phyloP scores from a whole-genome alignment of 2,329 filamentous ascomycete genomes.

The Penicillium sp. region DNA sequence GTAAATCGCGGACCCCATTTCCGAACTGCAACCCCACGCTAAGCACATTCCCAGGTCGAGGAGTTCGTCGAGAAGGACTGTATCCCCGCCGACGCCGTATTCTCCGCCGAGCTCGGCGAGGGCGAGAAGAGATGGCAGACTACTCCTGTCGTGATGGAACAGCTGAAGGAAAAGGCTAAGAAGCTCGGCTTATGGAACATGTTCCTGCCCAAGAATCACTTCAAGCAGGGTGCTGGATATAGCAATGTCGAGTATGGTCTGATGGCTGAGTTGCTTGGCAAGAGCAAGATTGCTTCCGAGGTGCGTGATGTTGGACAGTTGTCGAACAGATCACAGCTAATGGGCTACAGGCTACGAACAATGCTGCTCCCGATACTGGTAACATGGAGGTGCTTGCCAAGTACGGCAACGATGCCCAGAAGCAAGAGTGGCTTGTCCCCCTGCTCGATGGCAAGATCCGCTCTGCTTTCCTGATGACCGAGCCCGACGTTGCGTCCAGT shows the following conservation, averaged over 20 bases:
- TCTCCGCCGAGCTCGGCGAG: slow-evolving; percentile 73
- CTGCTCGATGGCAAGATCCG: slow-evolving; percentile 81
- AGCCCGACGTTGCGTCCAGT: slow-evolving; percentile 81
- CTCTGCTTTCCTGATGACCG: slow-evolving; percentile 91
- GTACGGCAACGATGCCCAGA: slow-evolving; percentile 83
- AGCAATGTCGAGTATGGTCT: slow-evolving; percentile 95
- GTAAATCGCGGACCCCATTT: slow-evolving; percentile 39
- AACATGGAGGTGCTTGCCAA: slow-evolving; percentile 96
- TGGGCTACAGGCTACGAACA: slow-evolving; percentile 67
- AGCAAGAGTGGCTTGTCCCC: slow-evolving; percentile 77
- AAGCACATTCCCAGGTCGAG: slow-evolving; percentile 61
- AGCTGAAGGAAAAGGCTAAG: slow-evolving; percentile 80
- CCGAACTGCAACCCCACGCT: slow-evolving; percentile 1
- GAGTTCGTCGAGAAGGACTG: slow-evolving; percentile 98
- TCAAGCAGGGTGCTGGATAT: slow-evolving; percentile 91
- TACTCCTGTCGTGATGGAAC: slow-evolving; percentile 79
- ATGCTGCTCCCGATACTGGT: slow-evolving; percentile 84
- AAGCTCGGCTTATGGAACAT: slow-evolving; percentile 94
- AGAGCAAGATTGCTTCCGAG: slow-evolving; percentile 77
- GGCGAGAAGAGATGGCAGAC: slow-evolving; percentile 74
- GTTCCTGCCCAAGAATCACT: slow-evolving; percentile 93
- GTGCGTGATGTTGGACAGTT: slow-evolving; percentile 25
- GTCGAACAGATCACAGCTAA: background rate
- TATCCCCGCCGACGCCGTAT: slow-evolving; percentile 78
- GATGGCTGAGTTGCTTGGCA: slow-evolving; percentile 95